These are phyloP conservation scores for Fonsecaea nubica DNA, from an alignment of 2,329 filamentous ascomycete genomes.

Conservation along the genomic window DNA sequence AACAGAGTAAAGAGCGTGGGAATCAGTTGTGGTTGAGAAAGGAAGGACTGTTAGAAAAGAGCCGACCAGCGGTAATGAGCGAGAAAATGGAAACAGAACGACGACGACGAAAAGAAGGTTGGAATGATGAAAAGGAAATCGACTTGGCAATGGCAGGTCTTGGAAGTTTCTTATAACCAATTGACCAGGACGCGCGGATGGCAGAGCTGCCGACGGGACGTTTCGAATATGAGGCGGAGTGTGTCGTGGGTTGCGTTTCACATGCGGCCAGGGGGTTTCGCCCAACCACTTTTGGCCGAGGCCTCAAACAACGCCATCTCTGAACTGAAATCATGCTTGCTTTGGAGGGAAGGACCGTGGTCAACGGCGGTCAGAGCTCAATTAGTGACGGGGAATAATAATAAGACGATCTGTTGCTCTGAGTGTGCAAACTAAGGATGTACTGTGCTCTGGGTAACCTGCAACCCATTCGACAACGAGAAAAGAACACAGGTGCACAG, in stretches of 20 bases:
- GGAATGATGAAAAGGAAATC: conserved; percentile 19
- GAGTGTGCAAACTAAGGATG: not conserved
- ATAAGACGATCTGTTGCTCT: not conserved
- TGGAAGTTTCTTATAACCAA: conserved; percentile 34
- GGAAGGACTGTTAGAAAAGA: conserved; percentile 27
- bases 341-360: not conserved
- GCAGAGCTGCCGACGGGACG: conserved; percentile 20
- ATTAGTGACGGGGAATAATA: not conserved
- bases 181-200: conserved; percentile 25
- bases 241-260: conserved; percentile 35
- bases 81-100: conserved; percentile 22
- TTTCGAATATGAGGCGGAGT: conserved; percentile 33
- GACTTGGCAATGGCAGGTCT: conserved; percentile 24
- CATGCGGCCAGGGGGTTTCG: conserved; percentile 18
- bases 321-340: conserved; percentile 9
- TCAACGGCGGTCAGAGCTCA: not conserved
- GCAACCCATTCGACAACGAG: not conserved
- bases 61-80: conserved; percentile 37
- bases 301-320: conserved; percentile 6
- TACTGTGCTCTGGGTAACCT: not conserved
- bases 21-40: conserved; percentile 19
- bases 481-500: not conserved
- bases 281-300: conserved; percentile 20
- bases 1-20: conserved; percentile 14
- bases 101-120: conserved; percentile 16